phyloP scores from a whole-genome alignment of 257 asterid species.

The Solanum rostratum region DNA sequence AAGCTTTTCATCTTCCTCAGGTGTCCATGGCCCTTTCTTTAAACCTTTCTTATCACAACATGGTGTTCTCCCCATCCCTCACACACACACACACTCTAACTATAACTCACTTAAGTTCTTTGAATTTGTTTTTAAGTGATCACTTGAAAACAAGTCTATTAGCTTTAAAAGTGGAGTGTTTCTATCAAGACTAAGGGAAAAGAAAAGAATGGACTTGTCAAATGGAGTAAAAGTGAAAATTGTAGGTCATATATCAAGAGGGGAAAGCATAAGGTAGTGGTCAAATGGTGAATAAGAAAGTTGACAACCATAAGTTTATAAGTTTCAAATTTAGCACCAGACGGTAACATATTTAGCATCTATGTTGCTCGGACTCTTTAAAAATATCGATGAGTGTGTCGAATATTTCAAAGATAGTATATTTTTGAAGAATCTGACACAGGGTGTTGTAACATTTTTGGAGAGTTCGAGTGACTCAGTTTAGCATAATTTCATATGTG shows the following conservation, averaged over 20 bases:
- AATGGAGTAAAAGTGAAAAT: not conserved
- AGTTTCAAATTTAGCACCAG: not conserved
- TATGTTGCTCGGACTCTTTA: too few relatives aligned
- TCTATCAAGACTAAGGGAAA: not conserved
- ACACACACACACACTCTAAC: not conserved
- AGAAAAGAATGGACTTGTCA: not conserved
- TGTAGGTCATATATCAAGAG: not conserved
- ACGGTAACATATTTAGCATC: not conserved
- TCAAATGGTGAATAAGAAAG: not conserved
- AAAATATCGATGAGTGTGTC: too few relatives aligned
- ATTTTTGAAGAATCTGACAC: too few relatives aligned
- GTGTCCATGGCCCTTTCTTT: constrained; percentile 94
- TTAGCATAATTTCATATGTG: too few relatives aligned
- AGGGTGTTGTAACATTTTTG: fast-evolving
- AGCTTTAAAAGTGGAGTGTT: not conserved
- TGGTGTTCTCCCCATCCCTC: constrained; percentile 81
- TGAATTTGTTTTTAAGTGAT: not conserved
- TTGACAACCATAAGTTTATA: not conserved
- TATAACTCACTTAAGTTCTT: not conserved
- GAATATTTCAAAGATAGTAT: too few relatives aligned
- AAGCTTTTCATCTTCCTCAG: constrained; percentile 79
- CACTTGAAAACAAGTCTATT: not conserved
- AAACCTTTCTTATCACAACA: constrained; percentile 84
- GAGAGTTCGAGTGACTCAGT: too few relatives aligned
- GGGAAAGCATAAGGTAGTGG: not conserved